Conservation (phyloP, 352 stramenopile species). For the Thraustochytrium sp. region DNA sequence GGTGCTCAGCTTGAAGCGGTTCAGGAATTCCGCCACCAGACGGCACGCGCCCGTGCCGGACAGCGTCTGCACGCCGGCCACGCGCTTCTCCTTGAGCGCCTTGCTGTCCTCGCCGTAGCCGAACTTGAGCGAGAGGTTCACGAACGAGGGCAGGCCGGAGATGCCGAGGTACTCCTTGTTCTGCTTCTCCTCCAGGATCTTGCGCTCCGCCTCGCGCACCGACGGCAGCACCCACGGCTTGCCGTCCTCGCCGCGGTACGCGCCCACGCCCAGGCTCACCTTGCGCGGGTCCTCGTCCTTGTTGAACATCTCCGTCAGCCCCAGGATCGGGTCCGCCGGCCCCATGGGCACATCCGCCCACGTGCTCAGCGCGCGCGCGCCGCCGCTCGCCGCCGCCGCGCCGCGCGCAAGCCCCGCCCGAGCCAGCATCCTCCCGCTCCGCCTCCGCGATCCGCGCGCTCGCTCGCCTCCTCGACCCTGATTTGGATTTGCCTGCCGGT, state of each 20-base stretch:
- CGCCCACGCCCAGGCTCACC: constrained; percentile 95
- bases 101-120: constrained; percentile 90
- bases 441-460: neutral
- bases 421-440: neutral
- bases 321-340: constrained; percentile 52
- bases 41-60: constrained; percentile 95
- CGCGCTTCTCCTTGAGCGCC: constrained; percentile 75
- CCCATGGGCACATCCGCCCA: constrained; percentile 41
- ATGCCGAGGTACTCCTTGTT: constrained; percentile 85
- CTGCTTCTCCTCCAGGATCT: constrained; percentile 66
- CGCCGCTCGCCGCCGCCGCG: neutral
- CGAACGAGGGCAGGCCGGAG: constrained; percentile 63
- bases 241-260: constrained; percentile 89
- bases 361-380: neutral
- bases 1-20: constrained; percentile 61
- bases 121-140: constrained; percentile 87
- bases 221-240: constrained; percentile 58
- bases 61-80: constrained; percentile 87
- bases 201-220: constrained; percentile 60
- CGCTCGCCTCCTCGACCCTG: too few species aligned
- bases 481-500: too few species aligned
- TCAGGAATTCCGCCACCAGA: constrained; percentile 90
- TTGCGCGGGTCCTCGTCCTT: constrained; percentile 85
- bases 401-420: neutral
- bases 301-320: constrained; percentile 60